Percentiles rank a stretch among this genome's conserved stretches.
phyloP scores from a whole-genome alignment of 306 rosid genomes.

The Lathyrus oleraceus region DNA sequence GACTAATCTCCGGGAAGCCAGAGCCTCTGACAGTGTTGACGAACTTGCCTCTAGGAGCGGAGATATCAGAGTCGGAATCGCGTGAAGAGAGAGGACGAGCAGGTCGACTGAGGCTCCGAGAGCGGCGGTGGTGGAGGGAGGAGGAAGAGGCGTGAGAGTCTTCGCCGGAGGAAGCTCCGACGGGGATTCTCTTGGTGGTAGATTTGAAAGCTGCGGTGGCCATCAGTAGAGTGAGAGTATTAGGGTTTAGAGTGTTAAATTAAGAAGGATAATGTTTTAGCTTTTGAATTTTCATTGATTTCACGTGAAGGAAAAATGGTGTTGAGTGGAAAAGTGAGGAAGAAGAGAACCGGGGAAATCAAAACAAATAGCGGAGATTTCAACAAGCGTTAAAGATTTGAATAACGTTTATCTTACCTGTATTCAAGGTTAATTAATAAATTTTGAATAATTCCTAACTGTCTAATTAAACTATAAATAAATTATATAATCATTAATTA shows the following conservation, averaged over 20 bases:
- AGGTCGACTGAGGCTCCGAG: conserved; percentile 83
- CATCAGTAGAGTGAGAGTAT: conserved; percentile 33
- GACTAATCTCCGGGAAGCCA: conserved; percentile 91
- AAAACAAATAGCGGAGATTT: background rate
- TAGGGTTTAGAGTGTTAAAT: conserved; percentile 13
- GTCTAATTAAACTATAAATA: too few species aligned
- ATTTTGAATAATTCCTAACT: too few species aligned
- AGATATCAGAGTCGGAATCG: conserved; percentile 40
- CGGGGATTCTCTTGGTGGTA: conserved; percentile 69
- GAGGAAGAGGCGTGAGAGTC: conserved; percentile 61
- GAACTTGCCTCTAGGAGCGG: conserved; percentile 58
- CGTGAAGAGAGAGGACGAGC: conserved; percentile 46
- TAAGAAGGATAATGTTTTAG: too few species aligned
- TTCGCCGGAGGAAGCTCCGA: conserved; percentile 52
- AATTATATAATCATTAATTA: too few species aligned
- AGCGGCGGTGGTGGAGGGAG: conserved; percentile 72
- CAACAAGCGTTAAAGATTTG: background rate
- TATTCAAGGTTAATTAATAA: background rate
- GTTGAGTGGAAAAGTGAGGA: background rate
- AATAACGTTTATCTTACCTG: background rate
- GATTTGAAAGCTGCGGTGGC: conserved; percentile 98
- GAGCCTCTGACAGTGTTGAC: conserved; percentile 91
- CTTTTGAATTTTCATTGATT: too few species aligned
- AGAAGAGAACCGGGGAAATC: background rate
- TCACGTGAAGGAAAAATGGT: background rate